These are phyloP conservation scores for Neofusicoccum ribis DNA, from an alignment of 2,329 filamentous ascomycete species.

Conservation along the genomic window DNA sequence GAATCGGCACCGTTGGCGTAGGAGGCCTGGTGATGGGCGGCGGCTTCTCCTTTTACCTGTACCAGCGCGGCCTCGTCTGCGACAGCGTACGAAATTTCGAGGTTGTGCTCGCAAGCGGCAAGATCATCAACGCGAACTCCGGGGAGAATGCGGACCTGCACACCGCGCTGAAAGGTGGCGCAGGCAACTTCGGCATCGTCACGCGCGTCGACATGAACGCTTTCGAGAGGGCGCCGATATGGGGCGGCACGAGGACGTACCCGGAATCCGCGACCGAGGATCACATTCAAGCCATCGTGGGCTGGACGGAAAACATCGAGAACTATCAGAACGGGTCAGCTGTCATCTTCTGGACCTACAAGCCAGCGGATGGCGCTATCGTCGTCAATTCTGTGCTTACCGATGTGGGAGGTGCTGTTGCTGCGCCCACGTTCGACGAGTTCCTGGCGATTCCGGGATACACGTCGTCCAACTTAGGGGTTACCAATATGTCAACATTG, in stretches of 20 bases:
- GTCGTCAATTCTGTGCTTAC: constrained; percentile 26
- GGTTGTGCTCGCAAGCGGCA: constrained; percentile 40
- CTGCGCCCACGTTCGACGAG: constrained; percentile 25
- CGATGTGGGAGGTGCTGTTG: constrained; percentile 20
- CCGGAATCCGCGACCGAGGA: not conserved
- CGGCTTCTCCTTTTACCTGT: constrained; percentile 30
- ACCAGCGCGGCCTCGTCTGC: constrained; percentile 27
- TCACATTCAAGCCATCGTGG: not conserved
- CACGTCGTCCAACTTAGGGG: constrained; percentile 25
- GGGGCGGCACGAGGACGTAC: not conserved
- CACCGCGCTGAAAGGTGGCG: constrained; percentile 45
- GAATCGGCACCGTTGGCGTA: constrained; percentile 30
- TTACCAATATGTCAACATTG: constrained; percentile 30
- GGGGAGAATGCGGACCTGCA: constrained; percentile 37
- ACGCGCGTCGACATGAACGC: constrained; percentile 43
- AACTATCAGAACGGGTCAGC: constrained; percentile 25
- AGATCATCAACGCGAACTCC: constrained; percentile 39
- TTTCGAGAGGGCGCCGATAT: constrained; percentile 23
- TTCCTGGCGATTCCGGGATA: constrained; percentile 29
- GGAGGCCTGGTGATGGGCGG: constrained; percentile 32
- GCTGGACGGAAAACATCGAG: constrained; percentile 26
- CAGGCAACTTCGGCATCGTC: constrained; percentile 45
- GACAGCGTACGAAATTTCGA: constrained; percentile 31
- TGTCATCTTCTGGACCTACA: constrained; percentile 30
- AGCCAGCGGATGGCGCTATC: constrained; percentile 26